Evolutionary conservation across 1,284 basidiomycete species (phyloP), one percentile per base, ranked within the genome.

Genomic region (Fistulinella staudtii): DNA sequence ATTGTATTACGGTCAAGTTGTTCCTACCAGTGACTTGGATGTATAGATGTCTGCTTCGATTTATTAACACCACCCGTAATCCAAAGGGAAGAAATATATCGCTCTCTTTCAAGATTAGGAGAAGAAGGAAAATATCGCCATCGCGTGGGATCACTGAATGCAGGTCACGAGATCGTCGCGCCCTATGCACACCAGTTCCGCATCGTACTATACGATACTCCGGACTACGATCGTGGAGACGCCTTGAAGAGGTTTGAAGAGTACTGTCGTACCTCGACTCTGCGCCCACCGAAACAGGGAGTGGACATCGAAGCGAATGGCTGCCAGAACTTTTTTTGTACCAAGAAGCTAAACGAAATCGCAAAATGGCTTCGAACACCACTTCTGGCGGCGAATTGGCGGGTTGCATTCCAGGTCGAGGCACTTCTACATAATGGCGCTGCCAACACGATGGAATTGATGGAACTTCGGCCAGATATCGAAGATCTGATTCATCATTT

Each of bases 391-490:
- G 45, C 50, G 8, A 49, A 63, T 14, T 86, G 83, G 80, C 58
- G 69, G 4, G 70, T 85, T 34, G 80, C 79, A 2, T 88, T 87
- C 55, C 85, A 89, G 59, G 64, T 87, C 27, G 84, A 85, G 56
- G 73, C 77, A 0, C 66, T 87, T 13, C 56, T 88, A 8, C 76
- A 70, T 29, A 83, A 82, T 49, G 73, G 75, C 0, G 61, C 76
- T 8, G 64, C 86, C 29, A 76, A 79, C 47, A 77, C 82, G 0
- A 60, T 65, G 7, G 80, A 86, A 37, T 45, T 84, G 3, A 55
- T 66, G n/a, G 51, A 60, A 11, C 65, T 86, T 30, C 55, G 72
- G 13, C 64, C 66, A 2, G 58, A 56, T 3, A 67, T 85, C 28
- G 63, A 67, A 20, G 45, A 60, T 0, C 60, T 85, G 9, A 67